These are phyloP conservation scores for Phaseolus coccineus DNA, from an alignment of 331 rosid species.

Conservation along the genomic window DNA sequence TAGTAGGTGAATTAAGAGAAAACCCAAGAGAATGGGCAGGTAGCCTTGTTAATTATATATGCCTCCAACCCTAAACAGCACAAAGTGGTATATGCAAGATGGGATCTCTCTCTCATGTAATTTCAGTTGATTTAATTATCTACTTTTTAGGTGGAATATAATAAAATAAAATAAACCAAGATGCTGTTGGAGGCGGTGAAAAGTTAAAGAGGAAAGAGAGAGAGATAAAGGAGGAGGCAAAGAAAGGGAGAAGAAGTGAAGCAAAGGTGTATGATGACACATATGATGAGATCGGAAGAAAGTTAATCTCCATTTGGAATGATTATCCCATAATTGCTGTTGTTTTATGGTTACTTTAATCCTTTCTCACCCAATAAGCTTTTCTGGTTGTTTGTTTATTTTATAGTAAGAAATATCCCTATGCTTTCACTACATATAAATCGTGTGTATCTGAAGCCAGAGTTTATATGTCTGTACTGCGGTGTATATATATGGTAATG, in stretches of 20 bases:
- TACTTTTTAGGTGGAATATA: conserved; percentile 76
- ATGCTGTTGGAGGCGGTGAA: conserved; percentile 82
- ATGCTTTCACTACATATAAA: neutral
- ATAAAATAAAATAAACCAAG: conserved; percentile 43
- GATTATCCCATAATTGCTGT: conserved; percentile 85
- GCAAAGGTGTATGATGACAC: conserved; percentile 85
- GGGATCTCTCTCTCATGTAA: conserved; percentile 54
- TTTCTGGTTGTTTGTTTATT: conserved; percentile 19
- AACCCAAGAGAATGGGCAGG: conserved; percentile 49
- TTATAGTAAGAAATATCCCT: conserved; percentile 35
- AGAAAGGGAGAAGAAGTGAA: conserved; percentile 27
- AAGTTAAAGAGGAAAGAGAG: conserved; percentile 64
- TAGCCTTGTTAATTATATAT: conserved; percentile 45
- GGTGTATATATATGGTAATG: neutral
- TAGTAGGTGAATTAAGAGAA: conserved; percentile 44
- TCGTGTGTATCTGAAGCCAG: neutral
- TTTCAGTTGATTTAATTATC: conserved; percentile 59
- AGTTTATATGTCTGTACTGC: neutral
- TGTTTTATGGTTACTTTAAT: conserved; percentile 51
- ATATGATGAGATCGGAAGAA: conserved; percentile 74
- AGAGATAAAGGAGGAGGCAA: conserved; percentile 38
- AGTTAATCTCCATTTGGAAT: conserved; percentile 71
- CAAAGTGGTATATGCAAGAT: conserved; percentile 57
- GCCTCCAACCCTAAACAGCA: conserved; percentile 57
- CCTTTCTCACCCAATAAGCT: conserved; percentile 44